phyloP scores from a whole-genome alignment of 306 rosid genomes.

The Rosa rugosa region DNA sequence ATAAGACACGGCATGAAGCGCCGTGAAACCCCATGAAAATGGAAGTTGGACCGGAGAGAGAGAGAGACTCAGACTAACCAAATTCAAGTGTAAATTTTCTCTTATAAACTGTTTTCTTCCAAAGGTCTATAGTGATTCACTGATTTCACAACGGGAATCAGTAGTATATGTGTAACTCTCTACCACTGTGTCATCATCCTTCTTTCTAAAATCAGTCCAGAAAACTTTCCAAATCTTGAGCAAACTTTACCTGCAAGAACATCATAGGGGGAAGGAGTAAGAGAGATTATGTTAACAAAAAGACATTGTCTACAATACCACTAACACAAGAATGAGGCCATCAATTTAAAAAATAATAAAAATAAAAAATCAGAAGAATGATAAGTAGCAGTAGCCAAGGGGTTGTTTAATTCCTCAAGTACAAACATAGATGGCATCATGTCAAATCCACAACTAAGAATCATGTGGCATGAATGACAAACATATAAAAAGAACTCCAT shows the following conservation, averaged over 20 bases:
- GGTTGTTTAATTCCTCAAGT: background rate
- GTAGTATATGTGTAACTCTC: too few relatives aligned
- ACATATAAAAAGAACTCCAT: background rate
- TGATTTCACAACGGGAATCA: too few relatives aligned
- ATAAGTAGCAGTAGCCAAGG: background rate
- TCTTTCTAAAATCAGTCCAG: too few relatives aligned
- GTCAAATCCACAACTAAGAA: background rate
- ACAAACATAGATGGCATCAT: background rate
- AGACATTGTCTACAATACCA: background rate
- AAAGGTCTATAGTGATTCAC: too few relatives aligned
- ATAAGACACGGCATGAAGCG: constrained; percentile 19
- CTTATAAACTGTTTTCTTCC: too few relatives aligned
- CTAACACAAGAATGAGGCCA: background rate
- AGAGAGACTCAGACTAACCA: too few relatives aligned
- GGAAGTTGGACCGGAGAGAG: constrained; percentile 47
- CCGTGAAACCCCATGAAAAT: constrained; percentile 2
- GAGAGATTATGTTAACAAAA: background rate
- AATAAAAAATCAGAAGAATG: too few relatives aligned
- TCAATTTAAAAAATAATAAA: background rate
- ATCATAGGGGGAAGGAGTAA: background rate
- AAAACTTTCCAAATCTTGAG: too few relatives aligned
- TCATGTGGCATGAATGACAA: background rate
- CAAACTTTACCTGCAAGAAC: too few relatives aligned
- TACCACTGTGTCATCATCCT: too few relatives aligned
- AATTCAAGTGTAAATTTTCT: too few relatives aligned